phyloP scores from a whole-genome alignment of 768 basidiomycete genomes.

The Clitopilus hobsonii region DNA sequence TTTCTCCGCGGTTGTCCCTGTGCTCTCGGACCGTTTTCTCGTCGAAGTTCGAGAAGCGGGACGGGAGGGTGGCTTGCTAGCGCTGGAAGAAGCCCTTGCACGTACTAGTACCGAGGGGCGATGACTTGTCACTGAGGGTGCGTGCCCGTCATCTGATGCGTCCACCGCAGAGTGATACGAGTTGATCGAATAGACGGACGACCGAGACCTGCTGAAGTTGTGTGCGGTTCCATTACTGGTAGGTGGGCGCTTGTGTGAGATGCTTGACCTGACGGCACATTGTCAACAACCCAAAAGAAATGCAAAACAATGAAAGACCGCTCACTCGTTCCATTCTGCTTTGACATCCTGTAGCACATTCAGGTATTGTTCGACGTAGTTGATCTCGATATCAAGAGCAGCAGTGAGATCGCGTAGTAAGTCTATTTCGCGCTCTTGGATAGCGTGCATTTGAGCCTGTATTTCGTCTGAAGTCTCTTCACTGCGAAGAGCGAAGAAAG shows the following conservation, averaged over 20 bases:
- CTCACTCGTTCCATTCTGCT: conserved; percentile 61
- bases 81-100: conserved; percentile 37
- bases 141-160: conserved; percentile 32
- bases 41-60: conserved; percentile 50
- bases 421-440: conserved; percentile 74
- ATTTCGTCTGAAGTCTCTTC: conserved; percentile 87
- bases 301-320: neutral
- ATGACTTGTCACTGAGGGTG: conserved; percentile 18
- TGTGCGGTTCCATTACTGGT: neutral
- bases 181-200: conserved; percentile 11
- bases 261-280: neutral
- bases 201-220: conserved; percentile 4
- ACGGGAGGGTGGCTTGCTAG: conserved; percentile 43
- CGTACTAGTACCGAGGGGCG: conserved; percentile 22
- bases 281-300: neutral
- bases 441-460: conserved; percentile 69
- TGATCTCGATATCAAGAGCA: conserved; percentile 71
- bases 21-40: conserved; percentile 64
- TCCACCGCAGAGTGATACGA: conserved; percentile 12
- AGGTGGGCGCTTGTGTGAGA: neutral
- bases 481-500: conserved; percentile 31
- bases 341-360: conserved; percentile 71
- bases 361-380: conserved; percentile 68
- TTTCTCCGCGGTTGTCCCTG: conserved; percentile 28
- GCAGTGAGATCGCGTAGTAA: conserved; percentile 68